Conservation (phyloP, 2,329 filamentous ascomycete genomes). For the Graphiopsis chlorocephala region DNA sequence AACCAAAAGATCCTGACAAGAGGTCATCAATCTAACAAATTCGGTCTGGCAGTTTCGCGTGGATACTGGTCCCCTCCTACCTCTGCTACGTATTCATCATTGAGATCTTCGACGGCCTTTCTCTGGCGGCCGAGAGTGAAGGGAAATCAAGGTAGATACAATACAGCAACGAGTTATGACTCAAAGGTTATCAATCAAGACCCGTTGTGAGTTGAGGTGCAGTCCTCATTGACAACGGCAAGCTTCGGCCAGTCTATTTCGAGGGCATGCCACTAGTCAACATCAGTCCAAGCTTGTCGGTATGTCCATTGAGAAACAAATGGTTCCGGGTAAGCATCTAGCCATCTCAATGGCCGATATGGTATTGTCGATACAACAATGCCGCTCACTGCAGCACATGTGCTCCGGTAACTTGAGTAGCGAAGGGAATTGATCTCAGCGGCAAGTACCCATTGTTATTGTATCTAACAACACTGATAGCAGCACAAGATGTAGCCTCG, state of each 20-base stretch:
- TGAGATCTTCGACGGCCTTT: conserved; percentile 61
- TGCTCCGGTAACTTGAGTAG: neutral
- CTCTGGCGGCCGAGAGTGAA: conserved; percentile 38
- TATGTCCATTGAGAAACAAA: too few relatives aligned
- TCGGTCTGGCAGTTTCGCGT: conserved; percentile 51
- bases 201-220: neutral
- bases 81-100: conserved; percentile 59
- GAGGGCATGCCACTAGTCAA: neutral
- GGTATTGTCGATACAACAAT: neutral
- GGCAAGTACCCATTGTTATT: neutral
- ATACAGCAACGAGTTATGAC: neutral
- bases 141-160: conserved; percentile 23
- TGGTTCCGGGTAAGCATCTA: too few relatives aligned
- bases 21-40: neutral
- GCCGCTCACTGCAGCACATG: neutral
- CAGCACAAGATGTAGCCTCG: neutral
- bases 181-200: neutral
- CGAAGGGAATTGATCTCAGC: neutral
- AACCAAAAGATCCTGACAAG: conserved; percentile 27
- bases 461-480: neutral
- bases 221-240: neutral
- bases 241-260: neutral
- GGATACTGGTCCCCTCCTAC: conserved; percentile 63
- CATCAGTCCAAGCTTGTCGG: too few relatives aligned
- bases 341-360: neutral